Evolutionary conservation across 495 filamentous ascomycete species (phyloP).

Genomic region (Physcia stellaris): DNA sequence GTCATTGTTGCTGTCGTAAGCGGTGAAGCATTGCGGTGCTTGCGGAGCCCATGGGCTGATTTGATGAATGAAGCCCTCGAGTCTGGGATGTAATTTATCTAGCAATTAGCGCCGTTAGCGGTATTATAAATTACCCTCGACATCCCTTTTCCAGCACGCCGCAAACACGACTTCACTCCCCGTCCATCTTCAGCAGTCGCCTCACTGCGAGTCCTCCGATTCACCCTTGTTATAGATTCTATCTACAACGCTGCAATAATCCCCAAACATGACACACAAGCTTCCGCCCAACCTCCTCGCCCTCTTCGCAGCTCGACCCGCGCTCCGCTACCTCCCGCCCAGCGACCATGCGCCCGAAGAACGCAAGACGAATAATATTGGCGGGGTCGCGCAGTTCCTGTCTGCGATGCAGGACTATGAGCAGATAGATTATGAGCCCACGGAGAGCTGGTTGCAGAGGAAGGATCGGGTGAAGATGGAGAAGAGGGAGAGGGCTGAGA

Average conservation of each 20-base stretch:
- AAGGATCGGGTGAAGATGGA: conserved; percentile 68
- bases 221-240: too few species aligned
- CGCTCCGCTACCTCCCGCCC: conserved; percentile 79
- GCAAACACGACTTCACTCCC: too few species aligned
- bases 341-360: conserved; percentile 73
- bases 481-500: conserved; percentile 51
- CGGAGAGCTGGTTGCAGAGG: conserved; percentile 83
- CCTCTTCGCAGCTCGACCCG: conserved; percentile 86
- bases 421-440: conserved; percentile 63
- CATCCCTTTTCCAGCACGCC: too few species aligned
- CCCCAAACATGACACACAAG: conserved; percentile 72
- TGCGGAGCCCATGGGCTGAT: too few species aligned
- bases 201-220: too few species aligned
- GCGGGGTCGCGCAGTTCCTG: conserved; percentile 61
- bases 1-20: conserved; percentile 47
- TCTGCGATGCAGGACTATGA: conserved; percentile 54
- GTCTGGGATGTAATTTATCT: too few species aligned
- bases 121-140: too few species aligned
- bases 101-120: too few species aligned
- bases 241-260: too few species aligned
- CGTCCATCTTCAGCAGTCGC: too few species aligned
- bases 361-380: conserved; percentile 56
- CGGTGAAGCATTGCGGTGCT: background rate
- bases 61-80: too few species aligned
- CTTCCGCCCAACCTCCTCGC: conserved; percentile 83